phyloP scores from a whole-genome alignment of 805 yeast species.

The Cyberlindnera nakhonratchasimensis region DNA sequence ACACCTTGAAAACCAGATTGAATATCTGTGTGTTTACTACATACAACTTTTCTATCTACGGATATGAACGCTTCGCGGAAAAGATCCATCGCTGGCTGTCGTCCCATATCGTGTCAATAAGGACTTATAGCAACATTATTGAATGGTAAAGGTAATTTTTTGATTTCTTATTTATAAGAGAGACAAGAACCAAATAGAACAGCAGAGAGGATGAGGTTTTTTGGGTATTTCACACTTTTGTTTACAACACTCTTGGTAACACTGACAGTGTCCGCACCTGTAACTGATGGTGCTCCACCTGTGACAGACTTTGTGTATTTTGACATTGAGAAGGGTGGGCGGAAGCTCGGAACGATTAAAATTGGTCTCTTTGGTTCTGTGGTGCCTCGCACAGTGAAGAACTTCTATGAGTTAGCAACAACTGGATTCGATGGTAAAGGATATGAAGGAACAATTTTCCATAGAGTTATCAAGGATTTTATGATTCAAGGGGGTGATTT shows the following conservation, averaged over 20 bases:
- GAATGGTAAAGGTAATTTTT: too few relatives aligned
- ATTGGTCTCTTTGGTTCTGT: constrained; percentile 64
- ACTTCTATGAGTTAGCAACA: constrained; percentile 50
- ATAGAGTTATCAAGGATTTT: constrained; percentile 67
- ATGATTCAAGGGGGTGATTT: constrained; percentile 91
- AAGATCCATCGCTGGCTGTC: too few relatives aligned
- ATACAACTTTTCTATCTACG: too few relatives aligned
- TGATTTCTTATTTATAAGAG: neutral
- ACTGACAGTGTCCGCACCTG: constrained; percentile 12
- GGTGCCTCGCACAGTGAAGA: constrained; percentile 60
- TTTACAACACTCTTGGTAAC: constrained; percentile 2
- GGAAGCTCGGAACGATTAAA: constrained; percentile 34
- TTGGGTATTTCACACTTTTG: constrained; percentile 6
- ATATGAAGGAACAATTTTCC: constrained; percentile 64
- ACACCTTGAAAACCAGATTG: too few relatives aligned
- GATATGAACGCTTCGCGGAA: too few relatives aligned
- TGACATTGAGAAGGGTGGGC: constrained; percentile 21
- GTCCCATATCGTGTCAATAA: too few relatives aligned
- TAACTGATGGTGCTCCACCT: constrained; percentile 18
- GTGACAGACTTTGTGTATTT: constrained; percentile 28
- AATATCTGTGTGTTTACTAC: too few relatives aligned
- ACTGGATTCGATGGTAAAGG: constrained; percentile 30
- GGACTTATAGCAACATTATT: too few relatives aligned
- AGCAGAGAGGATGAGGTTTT: constrained; percentile 14
- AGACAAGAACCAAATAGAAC: neutral